phyloP scores from a whole-genome alignment of 257 asterid species.

The Fraxinus anomala region DNA sequence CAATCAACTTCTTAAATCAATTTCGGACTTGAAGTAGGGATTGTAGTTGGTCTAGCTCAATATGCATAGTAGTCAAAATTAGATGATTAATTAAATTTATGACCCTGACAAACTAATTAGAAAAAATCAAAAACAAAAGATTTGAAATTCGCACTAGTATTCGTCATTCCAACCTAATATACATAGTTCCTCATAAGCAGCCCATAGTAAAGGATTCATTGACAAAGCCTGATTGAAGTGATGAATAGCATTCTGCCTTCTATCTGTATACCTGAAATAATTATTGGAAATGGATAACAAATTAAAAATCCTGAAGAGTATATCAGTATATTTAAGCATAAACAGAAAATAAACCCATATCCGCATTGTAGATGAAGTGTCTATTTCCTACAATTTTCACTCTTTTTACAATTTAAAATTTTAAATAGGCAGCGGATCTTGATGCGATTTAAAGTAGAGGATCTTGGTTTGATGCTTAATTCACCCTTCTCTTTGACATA shows the following conservation, averaged over 20 bases:
- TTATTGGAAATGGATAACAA: slow-evolving; percentile 19
- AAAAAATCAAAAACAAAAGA: neutral
- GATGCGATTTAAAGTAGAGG: neutral
- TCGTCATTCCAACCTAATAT: slow-evolving; percentile 62
- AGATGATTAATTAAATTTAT: neutral
- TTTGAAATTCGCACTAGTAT: slow-evolving; percentile 6
- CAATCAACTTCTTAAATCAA: neutral
- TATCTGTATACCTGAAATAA: slow-evolving; percentile 83
- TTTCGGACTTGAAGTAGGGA: neutral
- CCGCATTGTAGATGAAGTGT: neutral
- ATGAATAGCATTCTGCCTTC: slow-evolving; percentile 77
- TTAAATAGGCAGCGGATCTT: neutral
- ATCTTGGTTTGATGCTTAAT: neutral
- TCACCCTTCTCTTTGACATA: neutral
- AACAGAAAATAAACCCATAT: neutral
- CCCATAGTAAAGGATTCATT: slow-evolving; percentile 90
- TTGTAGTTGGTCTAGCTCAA: neutral
- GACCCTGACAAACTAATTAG: neutral
- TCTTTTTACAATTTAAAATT: neutral
- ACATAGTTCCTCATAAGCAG: slow-evolving; percentile 96
- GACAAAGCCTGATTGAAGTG: slow-evolving; percentile 94
- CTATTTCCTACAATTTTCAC: neutral
- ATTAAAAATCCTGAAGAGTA: slow-evolving; percentile 19
- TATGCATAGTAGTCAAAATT: neutral
- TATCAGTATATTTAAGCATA: slow-evolving; percentile 12